Base-by-base conservation (phyloP, 805 yeast species). In the Monosporozyma solicola region DNA sequence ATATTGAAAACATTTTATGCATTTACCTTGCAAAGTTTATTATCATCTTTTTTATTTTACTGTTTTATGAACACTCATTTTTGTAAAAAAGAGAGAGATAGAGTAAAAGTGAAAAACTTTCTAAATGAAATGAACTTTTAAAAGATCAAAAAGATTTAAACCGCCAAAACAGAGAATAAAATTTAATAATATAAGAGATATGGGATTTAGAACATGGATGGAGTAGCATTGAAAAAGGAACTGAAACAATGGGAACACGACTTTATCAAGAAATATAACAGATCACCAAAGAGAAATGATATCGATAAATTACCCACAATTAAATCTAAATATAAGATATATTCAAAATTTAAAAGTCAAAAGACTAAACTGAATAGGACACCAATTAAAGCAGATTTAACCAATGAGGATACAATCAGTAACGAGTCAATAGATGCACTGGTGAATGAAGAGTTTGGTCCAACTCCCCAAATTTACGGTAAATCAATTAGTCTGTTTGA, bases 391-490 rank as follows among this genome's bases (percentile, higher is more conserved):
- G 32, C 22, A 11, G 22, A 33, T 47, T 32, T 29, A 32, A 20
- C 27, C 29, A 31, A 22, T 46, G 27, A 35, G n/a, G 39, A 46
- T 31, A 46, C 32, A 32, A 32, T 25, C 11, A 9, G 32, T 10
- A 48, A 7, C 16, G 31, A 31, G 55, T 41, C 33, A 27, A 16
- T n/a, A 49, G 4, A 44, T 29, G 13, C 29, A 46, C n/a, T 44
- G 3, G 20, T 41, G 6, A 48, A 49, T 22, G 33, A 32, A 27
- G 53, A 49, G 55, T 64, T 87, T 11, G 95, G 95, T 0, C 96
- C 96, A 0, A 88, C 96, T 0, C 96, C 96, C 0, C 96, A 88
- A 59, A 76, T 87, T 9, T 76, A 83, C 55, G 96, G 96, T 0
- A 78, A 84, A 51, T 86, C 87, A 0, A 65, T 86, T 35, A 82